Evolutionary conservation across 2,329 filamentous ascomycete genomes (phyloP), one percentile per base, ranked within the genome.

Genomic region (Cercospora brassicicola): DNA sequence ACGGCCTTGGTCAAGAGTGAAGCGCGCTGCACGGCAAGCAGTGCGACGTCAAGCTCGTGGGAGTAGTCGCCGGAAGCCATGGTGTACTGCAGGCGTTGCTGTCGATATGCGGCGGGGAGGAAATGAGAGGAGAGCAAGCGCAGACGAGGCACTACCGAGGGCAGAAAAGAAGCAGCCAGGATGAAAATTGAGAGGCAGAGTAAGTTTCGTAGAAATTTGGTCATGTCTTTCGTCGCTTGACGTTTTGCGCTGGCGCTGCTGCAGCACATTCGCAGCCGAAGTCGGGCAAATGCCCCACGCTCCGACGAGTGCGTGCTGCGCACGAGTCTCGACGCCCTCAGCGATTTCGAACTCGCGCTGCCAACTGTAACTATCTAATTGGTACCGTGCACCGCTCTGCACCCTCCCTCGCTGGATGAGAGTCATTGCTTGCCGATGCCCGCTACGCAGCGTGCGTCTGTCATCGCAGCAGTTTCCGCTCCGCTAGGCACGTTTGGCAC

Each of bases 1-100:
- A 93, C 91, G 70, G 87, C 87, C 80, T 92, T 91, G 62, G 91
- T 93, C 67, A 93, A 86, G 72, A 93, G 84, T 23, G 88, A 84
- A 28, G 91, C 94, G 72, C 94, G 89, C 83, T 96, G 93, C 66
- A 97, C 94, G 69, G 94, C 93, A 53, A 97, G 88, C 79, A 94
- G 90, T 70, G 94, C 94, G 65, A 96, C 87, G 76, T 90, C 85
- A 74, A 95, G 88, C 83, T 97, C 94, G 72, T 89, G 88, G 67
- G 87, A 84, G 84, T 95, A 96, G 59, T 83, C 78, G 78, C 83
- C 81, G 55, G 73, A 77, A 77, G 81, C 80, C 72, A 74, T 78
- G 67, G 76, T 73, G 69, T 72, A 65, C 13, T 69, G 62, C 26
- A 45, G 65, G 28, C 62, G 33, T 51, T 56, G 59, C 18, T 59